A percentile compares a stretch with the other conserved stretches of the same genome.
phyloP scores from a whole-genome alignment of 495 filamentous ascomycete species.

The Cenococcum geophilum region DNA sequence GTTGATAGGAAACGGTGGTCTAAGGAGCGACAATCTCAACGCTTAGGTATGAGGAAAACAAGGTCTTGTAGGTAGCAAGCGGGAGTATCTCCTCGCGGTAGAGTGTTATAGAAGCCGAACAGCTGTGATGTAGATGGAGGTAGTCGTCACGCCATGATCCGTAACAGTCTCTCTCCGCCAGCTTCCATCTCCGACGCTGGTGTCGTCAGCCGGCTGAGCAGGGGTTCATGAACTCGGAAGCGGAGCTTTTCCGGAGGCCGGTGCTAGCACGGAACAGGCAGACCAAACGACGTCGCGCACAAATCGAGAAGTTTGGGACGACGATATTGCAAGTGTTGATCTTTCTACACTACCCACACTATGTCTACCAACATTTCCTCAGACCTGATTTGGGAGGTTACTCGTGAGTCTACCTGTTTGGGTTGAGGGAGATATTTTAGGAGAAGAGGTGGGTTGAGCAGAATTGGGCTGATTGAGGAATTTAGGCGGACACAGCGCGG shows the following conservation, averaged over 20 bases:
- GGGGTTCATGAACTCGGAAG: not conserved
- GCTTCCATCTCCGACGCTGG: not conserved
- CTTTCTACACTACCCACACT: constrained; percentile 2
- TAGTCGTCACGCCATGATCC: not conserved
- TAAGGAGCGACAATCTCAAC: not conserved
- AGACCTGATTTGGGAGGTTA: constrained; percentile 86
- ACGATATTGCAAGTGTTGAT: not conserved
- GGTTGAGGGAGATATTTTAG: not conserved
- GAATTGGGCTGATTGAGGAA: constrained; percentile 10
- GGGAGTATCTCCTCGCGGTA: not conserved
- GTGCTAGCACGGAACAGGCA: constrained; percentile 1
- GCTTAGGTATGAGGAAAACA: not conserved
- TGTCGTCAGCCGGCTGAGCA: constrained; percentile 7
- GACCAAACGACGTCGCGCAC: constrained; percentile 4
- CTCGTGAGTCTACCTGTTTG: constrained; percentile 57
- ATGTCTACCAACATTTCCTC: constrained; percentile 57
- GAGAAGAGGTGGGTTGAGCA: not conserved
- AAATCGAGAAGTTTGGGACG: not conserved
- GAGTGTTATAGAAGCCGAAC: not conserved
- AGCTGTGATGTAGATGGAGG: not conserved
- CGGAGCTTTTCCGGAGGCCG: not conserved
- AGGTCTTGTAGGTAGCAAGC: not conserved
- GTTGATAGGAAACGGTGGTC: no score
- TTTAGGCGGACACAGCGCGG: constrained; percentile 72
- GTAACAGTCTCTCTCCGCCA: not conserved